Conservation (phyloP, 441 rosid species). For the Syzygium malaccense region DNA sequence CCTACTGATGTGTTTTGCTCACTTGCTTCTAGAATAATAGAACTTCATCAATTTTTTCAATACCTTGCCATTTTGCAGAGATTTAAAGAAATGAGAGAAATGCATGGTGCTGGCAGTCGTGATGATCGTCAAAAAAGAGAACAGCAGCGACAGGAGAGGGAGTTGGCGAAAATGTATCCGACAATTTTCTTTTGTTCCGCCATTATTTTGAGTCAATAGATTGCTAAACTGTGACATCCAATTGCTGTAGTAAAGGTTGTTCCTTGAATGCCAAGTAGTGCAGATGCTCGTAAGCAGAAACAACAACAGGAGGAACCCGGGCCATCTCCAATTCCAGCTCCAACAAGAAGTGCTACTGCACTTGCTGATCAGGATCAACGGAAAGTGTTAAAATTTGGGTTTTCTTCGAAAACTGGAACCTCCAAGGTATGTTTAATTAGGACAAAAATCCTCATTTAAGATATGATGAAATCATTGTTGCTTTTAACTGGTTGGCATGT, state of each 20-base stretch:
- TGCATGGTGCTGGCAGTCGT: conserved; percentile 77
- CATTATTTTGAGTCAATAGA: background rate
- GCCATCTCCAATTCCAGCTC: conserved; percentile 21
- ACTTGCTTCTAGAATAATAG: background rate
- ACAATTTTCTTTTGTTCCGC: background rate
- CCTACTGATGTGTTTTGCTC: background rate
- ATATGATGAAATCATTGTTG: background rate
- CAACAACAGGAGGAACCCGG: conserved; percentile 45
- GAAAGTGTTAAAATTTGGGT: conserved; percentile 75
- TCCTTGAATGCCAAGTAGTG: conserved; percentile 31
- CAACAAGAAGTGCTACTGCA: conserved; percentile 26
- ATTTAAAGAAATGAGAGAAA: conserved; percentile 92
- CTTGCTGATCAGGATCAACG: conserved; percentile 77
- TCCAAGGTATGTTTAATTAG: conserved; percentile 46
- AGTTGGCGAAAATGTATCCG: conserved; percentile 67
- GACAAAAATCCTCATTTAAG: background rate
- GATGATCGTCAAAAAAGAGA: conserved; percentile 92
- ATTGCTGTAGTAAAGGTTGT: background rate
- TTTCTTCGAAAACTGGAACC: conserved; percentile 52
- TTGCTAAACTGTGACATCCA: background rate
- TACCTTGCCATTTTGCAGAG: conserved; percentile 36
- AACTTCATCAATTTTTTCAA: background rate
- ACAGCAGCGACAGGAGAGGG: conserved; percentile 79
- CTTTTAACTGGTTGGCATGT: background rate
- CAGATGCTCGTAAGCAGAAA: conserved; percentile 66